Conservation (phyloP, 2,329 filamentous ascomycete species). For the Fusarium lyarnte region DNA sequence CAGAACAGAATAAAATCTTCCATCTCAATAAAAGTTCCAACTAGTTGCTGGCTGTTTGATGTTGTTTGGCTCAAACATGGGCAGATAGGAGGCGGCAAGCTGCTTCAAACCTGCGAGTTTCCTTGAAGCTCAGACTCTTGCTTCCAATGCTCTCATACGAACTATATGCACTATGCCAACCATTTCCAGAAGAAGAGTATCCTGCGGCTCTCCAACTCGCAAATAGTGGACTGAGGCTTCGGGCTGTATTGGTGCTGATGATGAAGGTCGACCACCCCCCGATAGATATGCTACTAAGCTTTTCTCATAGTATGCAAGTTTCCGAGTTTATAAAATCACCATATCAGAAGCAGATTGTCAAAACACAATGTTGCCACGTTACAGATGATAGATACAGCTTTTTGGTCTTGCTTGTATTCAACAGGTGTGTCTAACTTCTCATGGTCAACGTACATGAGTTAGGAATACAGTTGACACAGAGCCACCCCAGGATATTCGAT, state of each 20-base stretch:
- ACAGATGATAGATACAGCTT: fast-evolving
- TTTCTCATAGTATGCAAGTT: not conserved
- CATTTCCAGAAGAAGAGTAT: not conserved
- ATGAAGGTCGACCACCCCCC: not conserved
- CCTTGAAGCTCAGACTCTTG: not conserved
- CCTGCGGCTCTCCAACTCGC: no score
- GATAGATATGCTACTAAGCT: not conserved
- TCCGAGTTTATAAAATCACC: not conserved
- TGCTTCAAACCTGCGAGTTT: not conserved
- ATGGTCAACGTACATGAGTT: fast-evolving
- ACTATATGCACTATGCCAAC: not conserved
- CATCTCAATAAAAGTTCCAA: not conserved
- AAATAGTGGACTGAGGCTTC: not conserved
- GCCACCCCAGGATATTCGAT: conserved; percentile 18
- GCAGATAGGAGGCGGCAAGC: not conserved
- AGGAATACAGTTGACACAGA: not conserved
- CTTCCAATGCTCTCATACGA: fast-evolving
- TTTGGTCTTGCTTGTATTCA: no score
- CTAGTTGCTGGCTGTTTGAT: not conserved
- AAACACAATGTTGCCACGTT: fast-evolving
- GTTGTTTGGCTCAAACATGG: conserved; percentile 1
- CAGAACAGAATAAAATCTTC: fast-evolving
- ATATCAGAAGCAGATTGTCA: fast-evolving
- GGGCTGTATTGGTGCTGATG: fast-evolving
- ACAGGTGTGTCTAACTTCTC: fast-evolving